Evolutionary conservation across 2,329 filamentous ascomycete genomes (phyloP), one percentile per base, ranked within the genome.

Genomic region (Clarireedia monteithiana): DNA sequence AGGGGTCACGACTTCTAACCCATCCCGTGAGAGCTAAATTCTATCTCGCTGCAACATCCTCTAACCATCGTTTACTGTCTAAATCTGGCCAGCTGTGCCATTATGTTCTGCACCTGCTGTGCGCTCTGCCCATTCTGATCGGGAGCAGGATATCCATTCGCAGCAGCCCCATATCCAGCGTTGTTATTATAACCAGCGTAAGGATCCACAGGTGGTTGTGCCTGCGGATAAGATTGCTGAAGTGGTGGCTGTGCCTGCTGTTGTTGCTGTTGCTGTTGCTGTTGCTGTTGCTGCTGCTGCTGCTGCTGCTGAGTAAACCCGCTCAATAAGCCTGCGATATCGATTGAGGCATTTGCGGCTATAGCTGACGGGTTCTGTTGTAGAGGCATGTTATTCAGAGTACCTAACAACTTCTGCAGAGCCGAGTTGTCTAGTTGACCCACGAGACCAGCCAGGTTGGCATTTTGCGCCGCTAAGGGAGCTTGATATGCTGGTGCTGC

Each of bases 61-160:
- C 17, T 24, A 24, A 40, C 60, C 57, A 82, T 66, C 14, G 9
- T 17, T 42, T 39, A 57, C 44, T 84, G 79, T 60, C 83, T 77
- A 65, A 82, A 86, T 63, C 80, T 82, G 48, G 84, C 81, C 58
- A 90, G 72, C 64, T 88, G 83, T 14, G 85, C 84, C 80, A 91
- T 86, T 51, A 91, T 88, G 64, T 88, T 86, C 67, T 86, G 81
- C 63, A 90, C 77, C 53, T 83, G 76, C 12, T 83, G 74, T 7
- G 75, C 73, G 12, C 74, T 70, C 54, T 75, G 66, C 36, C 63
- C 62, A 40, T 59, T 60, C 36, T 27, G 68, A 69, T 39, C 67
- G 60, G 54, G 36, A 23, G 58, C 36, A 27, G 53, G 12, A 14
- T 52, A 42, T 5, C 40, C 46, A 15, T 26, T 47, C 23, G 12